phyloP scores from a whole-genome alignment of 768 basidiomycete genomes.

The Boletus subcaerulescens region DNA sequence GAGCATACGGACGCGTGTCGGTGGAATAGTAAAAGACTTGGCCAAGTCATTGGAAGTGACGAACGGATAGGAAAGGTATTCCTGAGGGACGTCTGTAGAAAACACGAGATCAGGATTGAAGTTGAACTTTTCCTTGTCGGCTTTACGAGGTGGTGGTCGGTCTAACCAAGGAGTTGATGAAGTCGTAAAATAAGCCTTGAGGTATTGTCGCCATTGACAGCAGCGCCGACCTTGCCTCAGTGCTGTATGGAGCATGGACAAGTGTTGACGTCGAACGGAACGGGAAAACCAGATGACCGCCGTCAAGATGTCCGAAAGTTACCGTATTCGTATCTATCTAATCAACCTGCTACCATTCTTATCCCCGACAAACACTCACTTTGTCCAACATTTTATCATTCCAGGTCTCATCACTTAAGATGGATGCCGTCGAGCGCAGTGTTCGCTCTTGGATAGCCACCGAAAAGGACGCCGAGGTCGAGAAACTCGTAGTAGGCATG shows the following conservation, averaged over 20 bases:
- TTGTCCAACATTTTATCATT: not conserved
- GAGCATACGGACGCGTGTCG: constrained; percentile 86
- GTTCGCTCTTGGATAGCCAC: constrained; percentile 74
- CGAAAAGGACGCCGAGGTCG: constrained; percentile 56
- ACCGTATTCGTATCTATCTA: constrained; percentile 5
- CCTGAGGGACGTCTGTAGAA: constrained; percentile 41
- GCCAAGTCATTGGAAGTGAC: constrained; percentile 75
- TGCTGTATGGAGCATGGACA: constrained; percentile 22
- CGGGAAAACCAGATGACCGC: constrained; percentile 3
- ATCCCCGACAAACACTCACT: not conserved
- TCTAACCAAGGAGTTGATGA: constrained; percentile 14
- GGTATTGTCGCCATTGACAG: constrained; percentile 21
- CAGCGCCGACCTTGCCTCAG: constrained; percentile 16
- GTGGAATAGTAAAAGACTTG: constrained; percentile 49
- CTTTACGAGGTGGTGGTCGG: constrained; percentile 8
- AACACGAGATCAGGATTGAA: constrained; percentile 67
- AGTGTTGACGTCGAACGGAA: not conserved
- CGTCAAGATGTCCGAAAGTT: not conserved
- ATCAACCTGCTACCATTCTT: not conserved
- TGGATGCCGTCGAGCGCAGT: constrained; percentile 48
- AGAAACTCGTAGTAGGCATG: constrained; percentile 59
- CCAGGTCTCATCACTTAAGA: constrained; percentile 10
- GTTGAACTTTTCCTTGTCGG: constrained; percentile 63
- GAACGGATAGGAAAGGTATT: constrained; percentile 47
- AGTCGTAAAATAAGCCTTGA: constrained; percentile 27